Evolutionary conservation across 768 basidiomycete genomes (phyloP), one percentile per base, ranked within the genome.

Genomic region (Tulasnella sp.): DNA sequence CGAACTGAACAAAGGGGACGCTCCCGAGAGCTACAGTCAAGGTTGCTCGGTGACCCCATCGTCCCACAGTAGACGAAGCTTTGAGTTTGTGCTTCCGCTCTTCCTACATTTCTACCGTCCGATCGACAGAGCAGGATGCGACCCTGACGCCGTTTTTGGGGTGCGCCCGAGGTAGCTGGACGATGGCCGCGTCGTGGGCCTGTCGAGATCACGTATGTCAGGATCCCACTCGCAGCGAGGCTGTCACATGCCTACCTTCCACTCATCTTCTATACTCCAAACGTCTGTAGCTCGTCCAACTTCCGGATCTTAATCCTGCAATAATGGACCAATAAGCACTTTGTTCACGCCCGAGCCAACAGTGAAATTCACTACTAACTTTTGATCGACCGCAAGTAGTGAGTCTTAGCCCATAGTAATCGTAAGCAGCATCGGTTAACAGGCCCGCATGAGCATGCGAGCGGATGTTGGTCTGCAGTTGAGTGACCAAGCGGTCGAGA

Each of bases 101-200:
- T 84, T 97, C 95, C 96, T 96, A 98, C 22, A 99, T 90, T 86
- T 97, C 95, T 78, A 96, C 94, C 0, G 94, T 94, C 37, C 97
- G 90, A 86, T 98, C 97, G 83, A 96, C 96, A 2, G 94, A 96
- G 6, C 92, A 91, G 3, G 94, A 95, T 0, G 96, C 96, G 79
- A 99, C 88, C 77, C 98, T 90, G 1, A 91, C 90, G 5, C 96
- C 97, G 80, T 96, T 96, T 85, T 96, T 93, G 6, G 97, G 96
- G 84, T 97, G 96, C 1, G 95, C 96, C 94, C 96, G 98, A 76
- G 90, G 90, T 20, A 98, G 83, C 85, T 90, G 92, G 11, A 95
- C 91, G 54, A 98, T 89, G 0, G 97, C 92, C 22, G 96, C 96
- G 84, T 97, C 96, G 85, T 98, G 97, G 28, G 97, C 97, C 94